phyloP scores from a whole-genome alignment of 2,329 filamentous ascomycete genomes.

The Emericellopsis cladophorae region DNA sequence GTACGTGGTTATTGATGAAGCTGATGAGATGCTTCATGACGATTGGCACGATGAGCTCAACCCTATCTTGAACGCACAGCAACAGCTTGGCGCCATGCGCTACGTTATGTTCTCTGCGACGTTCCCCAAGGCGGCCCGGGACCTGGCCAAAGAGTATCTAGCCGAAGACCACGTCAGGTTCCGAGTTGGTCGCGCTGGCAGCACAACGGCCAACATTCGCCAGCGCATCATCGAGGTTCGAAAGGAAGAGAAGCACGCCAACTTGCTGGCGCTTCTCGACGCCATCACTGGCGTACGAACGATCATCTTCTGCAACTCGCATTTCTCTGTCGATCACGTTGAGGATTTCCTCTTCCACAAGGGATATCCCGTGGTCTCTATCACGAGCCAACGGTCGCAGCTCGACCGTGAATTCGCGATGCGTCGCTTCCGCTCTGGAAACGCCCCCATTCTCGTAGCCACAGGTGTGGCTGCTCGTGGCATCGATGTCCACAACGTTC shows the following conservation, averaged over 20 bases:
- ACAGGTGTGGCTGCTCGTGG: constrained; percentile 83
- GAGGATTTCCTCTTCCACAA: constrained; percentile 82
- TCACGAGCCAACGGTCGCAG: constrained; percentile 80
- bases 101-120: constrained; percentile 90
- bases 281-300: constrained; percentile 62
- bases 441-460: constrained; percentile 67
- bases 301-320: constrained; percentile 82
- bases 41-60: constrained; percentile 71
- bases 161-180: constrained; percentile 64
- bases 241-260: constrained; percentile 51
- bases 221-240: constrained; percentile 64
- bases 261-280: constrained; percentile 60
- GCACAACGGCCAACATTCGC: constrained; percentile 68
- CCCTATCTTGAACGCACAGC: constrained; percentile 57
- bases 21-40: constrained; percentile 75
- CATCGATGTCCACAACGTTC: constrained; percentile 75
- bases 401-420: constrained; percentile 84
- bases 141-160: constrained; percentile 67
- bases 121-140: constrained; percentile 69
- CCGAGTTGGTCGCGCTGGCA: constrained; percentile 77
- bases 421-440: constrained; percentile 68
- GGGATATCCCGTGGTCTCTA: constrained; percentile 70
- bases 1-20: constrained; percentile 81
- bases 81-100: constrained; percentile 57
- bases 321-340: constrained; percentile 63